A percentile compares a stretch with the other conserved stretches of the same genome.
Conservation (phyloP, 768 basidiomycete genomes). For the Auriscalpium microsporum region DNA sequence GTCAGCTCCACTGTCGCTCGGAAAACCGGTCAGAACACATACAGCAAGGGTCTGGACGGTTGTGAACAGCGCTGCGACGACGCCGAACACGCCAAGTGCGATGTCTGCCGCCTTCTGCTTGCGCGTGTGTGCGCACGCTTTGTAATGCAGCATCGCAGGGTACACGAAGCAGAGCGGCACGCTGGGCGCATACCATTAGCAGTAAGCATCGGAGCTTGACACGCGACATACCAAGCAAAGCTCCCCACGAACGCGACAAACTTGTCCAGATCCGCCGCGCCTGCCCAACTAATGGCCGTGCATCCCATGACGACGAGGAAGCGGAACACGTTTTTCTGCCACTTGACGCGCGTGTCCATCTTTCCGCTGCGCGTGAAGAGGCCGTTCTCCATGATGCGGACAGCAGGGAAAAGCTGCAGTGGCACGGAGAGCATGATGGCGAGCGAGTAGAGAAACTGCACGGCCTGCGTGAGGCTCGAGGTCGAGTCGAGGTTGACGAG, state of each 20-base stretch:
- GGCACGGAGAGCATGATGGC: conserved; percentile 91
- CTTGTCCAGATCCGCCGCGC: conserved; percentile 88
- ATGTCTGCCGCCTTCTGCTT: conserved; percentile 62
- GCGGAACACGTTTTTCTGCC: conserved; percentile 90
- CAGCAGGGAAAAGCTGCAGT: conserved; percentile 95
- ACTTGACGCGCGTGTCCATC: conserved; percentile 72
- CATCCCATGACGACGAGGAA: conserved; percentile 71
- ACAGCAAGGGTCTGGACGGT: conserved; percentile 71
- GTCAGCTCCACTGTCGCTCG: not conserved
- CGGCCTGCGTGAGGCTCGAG: conserved; percentile 82
- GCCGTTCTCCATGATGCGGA: conserved; percentile 95
- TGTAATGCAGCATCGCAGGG: conserved; percentile 88
- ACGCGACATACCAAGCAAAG: conserved; percentile 73
- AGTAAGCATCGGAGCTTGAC: too few relatives aligned
- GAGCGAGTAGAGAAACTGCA: conserved; percentile 83
- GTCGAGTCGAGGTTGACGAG: conserved; percentile 85
- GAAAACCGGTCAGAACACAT: conserved; percentile 14
- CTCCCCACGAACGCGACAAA: conserved; percentile 91
- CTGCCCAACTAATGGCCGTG: conserved; percentile 73
- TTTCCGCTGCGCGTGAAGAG: conserved; percentile 87
- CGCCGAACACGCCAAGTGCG: conserved; percentile 66
- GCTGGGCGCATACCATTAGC: conserved; percentile 29
- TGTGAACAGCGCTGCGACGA: conserved; percentile 66
- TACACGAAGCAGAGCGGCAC: conserved; percentile 93
- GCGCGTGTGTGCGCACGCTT: conserved; percentile 68